These are phyloP conservation scores for Aspergillus eucalypticola DNA, from an alignment of 2,329 filamentous ascomycete genomes.

Conservation along the genomic window DNA sequence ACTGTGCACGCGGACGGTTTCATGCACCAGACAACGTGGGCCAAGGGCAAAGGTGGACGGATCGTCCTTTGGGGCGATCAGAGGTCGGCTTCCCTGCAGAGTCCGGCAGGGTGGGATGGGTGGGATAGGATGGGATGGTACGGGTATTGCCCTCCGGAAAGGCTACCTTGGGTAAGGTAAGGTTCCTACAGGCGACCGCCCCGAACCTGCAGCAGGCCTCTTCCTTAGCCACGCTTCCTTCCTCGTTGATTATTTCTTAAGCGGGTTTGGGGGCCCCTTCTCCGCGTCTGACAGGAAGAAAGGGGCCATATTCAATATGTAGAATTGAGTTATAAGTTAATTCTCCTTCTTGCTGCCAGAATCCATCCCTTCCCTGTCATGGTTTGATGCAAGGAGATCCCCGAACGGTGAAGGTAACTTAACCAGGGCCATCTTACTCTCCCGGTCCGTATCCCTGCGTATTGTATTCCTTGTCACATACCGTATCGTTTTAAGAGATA, in stretches of 20 bases:
- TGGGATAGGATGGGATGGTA: background rate
- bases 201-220: background rate
- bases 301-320: background rate
- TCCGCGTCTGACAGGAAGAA: background rate
- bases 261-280: too few relatives aligned
- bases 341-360: background rate
- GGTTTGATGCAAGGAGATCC: constrained; percentile 1
- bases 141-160: background rate
- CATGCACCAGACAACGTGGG: constrained; percentile 43
- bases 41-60: constrained; percentile 30
- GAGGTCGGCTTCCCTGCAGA: constrained; percentile 24
- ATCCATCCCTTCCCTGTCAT: background rate
- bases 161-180: background rate
- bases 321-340: background rate
- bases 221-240: background rate
- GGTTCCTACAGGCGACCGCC: too few relatives aligned
- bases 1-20: constrained; percentile 42
- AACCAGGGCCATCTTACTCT: background rate
- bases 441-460: background rate
- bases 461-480: background rate
- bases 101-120: constrained; percentile 13
- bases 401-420: background rate
- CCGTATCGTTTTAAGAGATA: background rate
- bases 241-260: too few relatives aligned
- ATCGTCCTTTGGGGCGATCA: constrained; percentile 29